phyloP scores from a whole-genome alignment of 2,329 filamentous ascomycete species.

The Sarocladium oryzae region DNA sequence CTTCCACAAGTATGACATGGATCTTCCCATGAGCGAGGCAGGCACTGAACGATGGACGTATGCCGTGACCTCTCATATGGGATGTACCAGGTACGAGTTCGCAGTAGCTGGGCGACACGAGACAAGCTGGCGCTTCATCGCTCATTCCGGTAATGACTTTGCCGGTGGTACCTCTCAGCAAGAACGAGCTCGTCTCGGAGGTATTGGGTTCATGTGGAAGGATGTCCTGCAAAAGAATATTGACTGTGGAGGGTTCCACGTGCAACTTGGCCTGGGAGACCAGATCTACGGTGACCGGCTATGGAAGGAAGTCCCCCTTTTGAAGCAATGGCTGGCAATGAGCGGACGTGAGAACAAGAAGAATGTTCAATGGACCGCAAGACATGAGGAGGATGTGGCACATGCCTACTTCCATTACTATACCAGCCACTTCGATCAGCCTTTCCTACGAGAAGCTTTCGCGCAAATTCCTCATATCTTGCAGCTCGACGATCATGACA shows the following conservation, averaged over 20 bases:
- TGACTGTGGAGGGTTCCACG: slow-evolving; percentile 92
- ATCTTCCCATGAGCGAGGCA: slow-evolving; percentile 81
- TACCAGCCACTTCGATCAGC: slow-evolving; percentile 96
- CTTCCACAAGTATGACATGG: slow-evolving; percentile 92
- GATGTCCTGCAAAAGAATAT: slow-evolving; percentile 96
- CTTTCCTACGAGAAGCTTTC: slow-evolving; percentile 88
- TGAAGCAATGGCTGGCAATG: slow-evolving; percentile 93
- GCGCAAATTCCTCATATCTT: slow-evolving; percentile 93
- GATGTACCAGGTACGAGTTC: slow-evolving; percentile 98
- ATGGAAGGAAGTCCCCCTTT: slow-evolving; percentile 89
- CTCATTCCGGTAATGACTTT: slow-evolving; percentile 95
- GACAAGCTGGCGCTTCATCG: slow-evolving; percentile 90
- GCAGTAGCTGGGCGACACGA: slow-evolving; percentile 86
- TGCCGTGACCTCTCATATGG: slow-evolving; percentile 91
- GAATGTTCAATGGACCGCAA: slow-evolving; percentile 84
- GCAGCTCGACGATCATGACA: slow-evolving; percentile 94
- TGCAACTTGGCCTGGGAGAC: slow-evolving; percentile 84
- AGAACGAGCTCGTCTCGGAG: slow-evolving; percentile 79
- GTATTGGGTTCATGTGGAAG: slow-evolving; percentile 96
- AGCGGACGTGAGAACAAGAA: slow-evolving; percentile 90
- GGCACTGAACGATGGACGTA: slow-evolving; percentile 90
- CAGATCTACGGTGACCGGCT: slow-evolving; percentile 93
- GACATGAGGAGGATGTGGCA: slow-evolving; percentile 89
- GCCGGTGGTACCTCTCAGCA: slow-evolving; percentile 78
- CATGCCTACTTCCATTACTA: slow-evolving; percentile 99